These are phyloP conservation scores for Epithele typhae DNA, from an alignment of 768 basidiomycete species.

Conservation along the genomic window DNA sequence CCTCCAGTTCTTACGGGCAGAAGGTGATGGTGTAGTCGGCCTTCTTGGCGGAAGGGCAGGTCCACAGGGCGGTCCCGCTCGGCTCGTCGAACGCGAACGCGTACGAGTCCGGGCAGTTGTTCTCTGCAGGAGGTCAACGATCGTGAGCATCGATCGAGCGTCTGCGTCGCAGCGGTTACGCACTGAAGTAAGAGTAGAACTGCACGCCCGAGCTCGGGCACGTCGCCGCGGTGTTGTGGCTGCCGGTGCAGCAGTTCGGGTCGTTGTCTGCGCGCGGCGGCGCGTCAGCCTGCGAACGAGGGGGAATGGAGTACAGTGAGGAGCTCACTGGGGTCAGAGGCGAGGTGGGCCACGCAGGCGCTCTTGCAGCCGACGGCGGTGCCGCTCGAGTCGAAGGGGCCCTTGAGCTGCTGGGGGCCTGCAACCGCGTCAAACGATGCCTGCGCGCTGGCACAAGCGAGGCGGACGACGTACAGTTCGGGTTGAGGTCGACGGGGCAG, in stretches of 20 bases:
- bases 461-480: conserved; percentile 18
- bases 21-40: conserved; percentile 45
- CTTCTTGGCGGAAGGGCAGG: conserved; percentile 30
- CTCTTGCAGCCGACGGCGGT: conserved; percentile 41
- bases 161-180: conserved; percentile 6
- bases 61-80: conserved; percentile 41
- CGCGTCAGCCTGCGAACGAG: no score
- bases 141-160: not conserved
- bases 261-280: no score
- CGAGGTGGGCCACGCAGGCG: conserved; percentile 37
- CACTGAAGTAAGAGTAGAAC: conserved; percentile 46
- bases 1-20: conserved; percentile 40
- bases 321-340: not conserved
- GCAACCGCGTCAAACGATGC: no score
- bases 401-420: conserved; percentile 32
- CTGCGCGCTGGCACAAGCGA: no score
- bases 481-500: conserved; percentile 28
- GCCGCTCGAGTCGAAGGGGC: conserved; percentile 32
- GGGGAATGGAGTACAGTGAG: not conserved
- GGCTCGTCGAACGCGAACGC: conserved; percentile 50
- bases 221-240: conserved; percentile 44
- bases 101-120: conserved; percentile 42
- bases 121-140: conserved; percentile 25
- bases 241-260: conserved; percentile 62
- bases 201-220: conserved; percentile 47